phyloP scores from a whole-genome alignment of 768 basidiomycete species.

The Ramaria sp. region DNA sequence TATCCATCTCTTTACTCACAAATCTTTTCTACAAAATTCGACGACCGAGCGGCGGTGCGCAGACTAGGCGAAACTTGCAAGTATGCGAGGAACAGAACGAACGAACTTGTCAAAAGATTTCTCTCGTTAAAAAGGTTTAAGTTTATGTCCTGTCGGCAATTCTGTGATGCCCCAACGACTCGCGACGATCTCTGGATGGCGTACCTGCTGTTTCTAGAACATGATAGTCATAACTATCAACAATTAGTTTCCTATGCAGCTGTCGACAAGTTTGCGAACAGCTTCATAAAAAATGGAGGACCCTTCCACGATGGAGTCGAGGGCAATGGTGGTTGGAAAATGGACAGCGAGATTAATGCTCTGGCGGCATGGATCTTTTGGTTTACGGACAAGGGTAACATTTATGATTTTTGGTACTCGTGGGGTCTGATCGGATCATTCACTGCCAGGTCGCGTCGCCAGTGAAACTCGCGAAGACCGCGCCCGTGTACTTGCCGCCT shows the following conservation, averaged over 20 bases:
- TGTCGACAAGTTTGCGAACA: conserved; percentile 34
- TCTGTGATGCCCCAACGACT: not conserved
- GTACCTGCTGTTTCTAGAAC: conserved; percentile 50
- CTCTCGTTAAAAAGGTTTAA: not conserved
- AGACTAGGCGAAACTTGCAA: not conserved
- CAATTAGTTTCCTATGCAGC: conserved; percentile 43
- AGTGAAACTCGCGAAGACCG: conserved; percentile 18
- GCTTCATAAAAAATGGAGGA: conserved; percentile 26
- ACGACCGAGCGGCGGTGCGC: not conserved
- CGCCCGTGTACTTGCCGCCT: conserved; percentile 16
- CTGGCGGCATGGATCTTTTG: conserved; percentile 56
- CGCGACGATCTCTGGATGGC: conserved; percentile 35
- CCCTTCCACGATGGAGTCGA: conserved; percentile 32
- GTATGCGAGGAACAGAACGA: not conserved
- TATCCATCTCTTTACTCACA: not conserved
- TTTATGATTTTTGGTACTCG: not conserved
- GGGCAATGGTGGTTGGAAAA: conserved; percentile 43
- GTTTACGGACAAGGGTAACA: conserved; percentile 44
- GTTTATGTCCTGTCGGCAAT: not conserved
- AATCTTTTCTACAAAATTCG: not conserved
- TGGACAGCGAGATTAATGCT: conserved; percentile 36
- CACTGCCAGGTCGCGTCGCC: conserved; percentile 17
- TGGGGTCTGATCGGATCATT: not conserved
- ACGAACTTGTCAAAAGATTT: not conserved
- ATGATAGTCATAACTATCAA: conserved; percentile 52